These are phyloP conservation scores for Vickermania ingenoplastis DNA, from an alignment of 208 protist genomes.

Conservation along the genomic window DNA sequence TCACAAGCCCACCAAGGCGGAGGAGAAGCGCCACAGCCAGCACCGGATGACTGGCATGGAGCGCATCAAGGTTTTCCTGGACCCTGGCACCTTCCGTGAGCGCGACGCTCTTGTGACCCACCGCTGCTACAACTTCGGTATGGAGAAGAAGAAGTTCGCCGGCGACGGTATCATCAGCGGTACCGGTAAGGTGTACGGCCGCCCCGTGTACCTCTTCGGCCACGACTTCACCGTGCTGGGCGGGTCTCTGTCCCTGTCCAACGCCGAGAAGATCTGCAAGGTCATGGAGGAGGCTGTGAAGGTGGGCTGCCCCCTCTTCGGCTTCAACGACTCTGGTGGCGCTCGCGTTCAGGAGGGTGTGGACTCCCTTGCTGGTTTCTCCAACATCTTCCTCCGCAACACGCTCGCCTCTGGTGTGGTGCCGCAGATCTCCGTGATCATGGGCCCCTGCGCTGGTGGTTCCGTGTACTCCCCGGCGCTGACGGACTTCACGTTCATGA, in stretches of 20 bases:
- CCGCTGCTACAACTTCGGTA: conserved; percentile 89
- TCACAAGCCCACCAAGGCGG: conserved; percentile 21
- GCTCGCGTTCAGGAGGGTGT: conserved; percentile 95
- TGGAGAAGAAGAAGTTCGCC: conserved; percentile 75
- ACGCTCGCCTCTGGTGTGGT: conserved; percentile 91
- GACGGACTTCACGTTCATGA: conserved; percentile 98
- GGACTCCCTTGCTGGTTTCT: conserved; percentile 92
- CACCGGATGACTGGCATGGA: conserved; percentile 93
- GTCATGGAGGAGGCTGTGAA: conserved; percentile 94
- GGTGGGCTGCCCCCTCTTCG: conserved; percentile 93
- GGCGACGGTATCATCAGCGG: conserved; percentile 94
- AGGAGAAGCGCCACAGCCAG: conserved; percentile 77
- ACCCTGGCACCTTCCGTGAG: conserved; percentile 89
- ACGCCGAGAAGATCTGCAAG: conserved; percentile 95
- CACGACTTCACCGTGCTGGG: conserved; percentile 96
- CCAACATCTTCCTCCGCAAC: conserved; percentile 94
- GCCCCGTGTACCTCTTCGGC: conserved; percentile 91
- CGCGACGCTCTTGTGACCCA: conserved; percentile 89
- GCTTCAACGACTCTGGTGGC: conserved; percentile 95
- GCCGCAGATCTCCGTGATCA: conserved; percentile 95
- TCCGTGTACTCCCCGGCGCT: conserved; percentile 91
- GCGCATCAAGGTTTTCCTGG: conserved; percentile 89
- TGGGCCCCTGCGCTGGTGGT: conserved; percentile 93
- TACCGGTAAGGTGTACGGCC: conserved; percentile 88
- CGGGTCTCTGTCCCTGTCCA: conserved; percentile 86